Conservation (phyloP, 768 basidiomycete genomes). For the Mycena vitilis region DNA sequence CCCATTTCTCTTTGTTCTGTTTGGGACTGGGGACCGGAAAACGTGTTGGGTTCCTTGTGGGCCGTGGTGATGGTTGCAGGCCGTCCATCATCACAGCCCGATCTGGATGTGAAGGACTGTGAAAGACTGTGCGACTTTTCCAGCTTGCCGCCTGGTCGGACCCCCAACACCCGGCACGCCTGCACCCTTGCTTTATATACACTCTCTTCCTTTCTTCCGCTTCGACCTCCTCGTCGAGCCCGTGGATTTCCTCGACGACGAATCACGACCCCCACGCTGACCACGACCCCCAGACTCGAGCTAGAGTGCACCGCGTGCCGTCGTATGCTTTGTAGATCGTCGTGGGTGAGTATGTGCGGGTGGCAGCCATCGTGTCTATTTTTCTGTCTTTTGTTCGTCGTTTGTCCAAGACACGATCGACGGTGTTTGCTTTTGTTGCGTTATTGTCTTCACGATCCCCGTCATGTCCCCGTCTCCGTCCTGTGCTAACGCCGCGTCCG, state of each 20-base stretch:
- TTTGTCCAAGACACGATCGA: too few relatives aligned
- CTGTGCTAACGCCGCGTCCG: constrained; percentile 47
- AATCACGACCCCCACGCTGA: constrained; percentile 61
- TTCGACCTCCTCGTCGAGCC: constrained; percentile 53
- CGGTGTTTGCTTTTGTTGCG: constrained; percentile 37
- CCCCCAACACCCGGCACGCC: constrained; percentile 20
- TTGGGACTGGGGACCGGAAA: constrained; percentile 18
- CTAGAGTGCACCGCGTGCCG: constrained; percentile 42
- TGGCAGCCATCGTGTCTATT: constrained; percentile 28
- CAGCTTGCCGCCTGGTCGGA: constrained; percentile 30
- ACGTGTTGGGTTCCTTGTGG: constrained; percentile 33
- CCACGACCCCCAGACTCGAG: constrained; percentile 45
- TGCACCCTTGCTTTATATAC: constrained; percentile 34
- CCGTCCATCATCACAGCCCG: constrained; percentile 33
- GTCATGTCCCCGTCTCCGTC: constrained; percentile 61
- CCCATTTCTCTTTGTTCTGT: constrained; percentile 14
- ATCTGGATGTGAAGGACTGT: constrained; percentile 36
- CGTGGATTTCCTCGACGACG: constrained; percentile 45
- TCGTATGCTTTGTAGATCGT: constrained; percentile 55
- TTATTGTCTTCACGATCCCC: constrained; percentile 35
- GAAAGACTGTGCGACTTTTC: constrained; percentile 26
- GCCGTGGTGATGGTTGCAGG: constrained; percentile 31
- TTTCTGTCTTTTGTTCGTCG: constrained; percentile 40
- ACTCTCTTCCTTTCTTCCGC: constrained; percentile 36
- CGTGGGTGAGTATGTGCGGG: constrained; percentile 48